Percentiles rank a stretch among this genome's conserved stretches.
Evolutionary conservation across 257 asterid genomes (phyloP).

Genomic region (Paraleonurus japonicus): DNA sequence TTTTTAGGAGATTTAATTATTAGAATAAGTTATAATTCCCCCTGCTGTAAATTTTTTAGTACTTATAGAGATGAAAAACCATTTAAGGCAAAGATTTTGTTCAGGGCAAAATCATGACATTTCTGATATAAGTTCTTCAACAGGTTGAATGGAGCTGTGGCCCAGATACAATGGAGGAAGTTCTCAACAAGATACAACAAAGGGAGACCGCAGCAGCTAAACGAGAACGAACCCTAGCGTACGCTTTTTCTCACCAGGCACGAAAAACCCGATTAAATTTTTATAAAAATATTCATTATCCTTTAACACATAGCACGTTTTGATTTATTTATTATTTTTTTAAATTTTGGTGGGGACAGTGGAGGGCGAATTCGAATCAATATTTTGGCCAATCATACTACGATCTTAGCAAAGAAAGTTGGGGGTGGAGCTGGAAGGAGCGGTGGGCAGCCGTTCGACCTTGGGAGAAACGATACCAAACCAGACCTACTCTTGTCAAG

Average conservation of each 20-base stretch:
- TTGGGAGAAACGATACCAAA: constrained; percentile 62
- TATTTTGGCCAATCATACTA: constrained; percentile 70
- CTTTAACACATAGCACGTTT: not conserved
- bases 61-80: not conserved
- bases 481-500: constrained; percentile 33
- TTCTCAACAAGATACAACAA: constrained; percentile 61
- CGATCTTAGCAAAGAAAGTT: constrained; percentile 67
- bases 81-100: not conserved
- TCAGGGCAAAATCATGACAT: not conserved
- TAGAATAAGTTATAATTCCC: not conserved
- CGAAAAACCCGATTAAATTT: not conserved
- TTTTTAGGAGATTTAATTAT: not conserved
- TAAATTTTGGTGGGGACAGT: constrained; percentile 30
- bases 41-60: not conserved
- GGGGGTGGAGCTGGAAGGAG: constrained; percentile 94
- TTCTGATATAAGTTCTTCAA: not conserved
- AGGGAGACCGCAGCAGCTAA: constrained; percentile 67
- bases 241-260: constrained; percentile 82
- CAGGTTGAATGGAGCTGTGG: constrained; percentile 83
- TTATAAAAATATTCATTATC: not conserved
- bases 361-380: constrained; percentile 65
- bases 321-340: not conserved
- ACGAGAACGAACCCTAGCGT: constrained; percentile 74
- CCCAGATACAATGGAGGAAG: constrained; percentile 77
- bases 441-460: constrained; percentile 75